Conservation (phyloP, 371 early-diverging fungal species). For the Lichtheimia ornata region DNA sequence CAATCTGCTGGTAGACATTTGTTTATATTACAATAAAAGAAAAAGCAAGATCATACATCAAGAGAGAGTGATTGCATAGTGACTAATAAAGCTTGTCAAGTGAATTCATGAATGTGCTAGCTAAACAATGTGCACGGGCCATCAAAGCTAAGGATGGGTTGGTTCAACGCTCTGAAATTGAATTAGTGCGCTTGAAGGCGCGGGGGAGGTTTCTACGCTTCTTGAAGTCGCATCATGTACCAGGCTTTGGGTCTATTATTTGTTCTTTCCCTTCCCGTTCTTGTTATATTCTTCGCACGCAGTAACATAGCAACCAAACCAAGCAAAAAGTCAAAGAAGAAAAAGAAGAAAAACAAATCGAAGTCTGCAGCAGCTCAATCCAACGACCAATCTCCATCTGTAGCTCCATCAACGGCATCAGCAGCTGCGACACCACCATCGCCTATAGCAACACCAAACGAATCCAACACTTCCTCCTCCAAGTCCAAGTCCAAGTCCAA, state of each 20-base stretch:
- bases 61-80: too few relatives aligned
- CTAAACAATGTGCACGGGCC: too few relatives aligned
- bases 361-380: background rate
- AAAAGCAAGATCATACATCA: too few relatives aligned
- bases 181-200: too few relatives aligned
- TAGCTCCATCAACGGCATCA: background rate
- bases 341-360: slow-evolving; percentile 13
- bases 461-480: background rate
- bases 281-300: slow-evolving; percentile 19
- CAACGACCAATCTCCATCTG: background rate
- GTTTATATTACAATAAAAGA: too few relatives aligned
- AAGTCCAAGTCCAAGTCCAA: background rate
- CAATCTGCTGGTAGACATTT: too few relatives aligned
- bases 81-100: too few relatives aligned
- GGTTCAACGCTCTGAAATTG: too few relatives aligned
- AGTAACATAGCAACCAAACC: background rate
- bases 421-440: background rate
- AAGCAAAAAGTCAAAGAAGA: slow-evolving; percentile 7
- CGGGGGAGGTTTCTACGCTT: too few relatives aligned
- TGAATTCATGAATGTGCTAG: too few relatives aligned
- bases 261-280: slow-evolving; percentile 24
- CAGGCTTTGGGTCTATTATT: slow-evolving; percentile 22
- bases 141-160: too few relatives aligned
- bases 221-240: slow-evolving; percentile 14
- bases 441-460: background rate